Percentiles rank a stretch among this genome's conserved stretches.
phyloP scores from a whole-genome alignment of 1,284 basidiomycete genomes.

The Trametes hirsuta region DNA sequence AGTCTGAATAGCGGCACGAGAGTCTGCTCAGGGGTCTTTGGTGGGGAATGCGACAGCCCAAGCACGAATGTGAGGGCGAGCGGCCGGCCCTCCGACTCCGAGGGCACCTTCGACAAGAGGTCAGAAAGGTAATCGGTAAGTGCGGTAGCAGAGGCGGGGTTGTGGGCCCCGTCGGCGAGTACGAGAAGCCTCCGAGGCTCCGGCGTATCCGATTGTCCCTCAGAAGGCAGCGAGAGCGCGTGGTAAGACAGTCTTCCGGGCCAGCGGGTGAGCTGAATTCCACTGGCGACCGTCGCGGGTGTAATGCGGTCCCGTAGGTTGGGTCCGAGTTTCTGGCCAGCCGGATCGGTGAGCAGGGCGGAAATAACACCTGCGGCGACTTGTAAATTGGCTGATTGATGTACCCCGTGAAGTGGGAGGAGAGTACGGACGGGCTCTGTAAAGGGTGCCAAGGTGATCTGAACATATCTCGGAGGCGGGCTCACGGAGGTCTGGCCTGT shows the following conservation, averaged over 20 bases:
- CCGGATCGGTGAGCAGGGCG: slow-evolving; percentile 53
- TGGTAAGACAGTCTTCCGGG: slow-evolving; percentile 84
- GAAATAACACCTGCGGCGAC: slow-evolving; percentile 71
- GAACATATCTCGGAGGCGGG: slow-evolving; percentile 48
- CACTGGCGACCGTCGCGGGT: slow-evolving; percentile 50
- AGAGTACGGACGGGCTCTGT: slow-evolving; percentile 43
- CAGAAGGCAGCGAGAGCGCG: slow-evolving; percentile 31
- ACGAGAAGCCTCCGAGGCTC: slow-evolving; percentile 41
- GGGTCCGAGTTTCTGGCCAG: slow-evolving; percentile 34
- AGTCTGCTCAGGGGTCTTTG: slow-evolving; percentile 75
- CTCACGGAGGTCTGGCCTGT: slow-evolving; percentile 39
- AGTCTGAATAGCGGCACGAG: slow-evolving; percentile 60
- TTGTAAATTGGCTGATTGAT: slow-evolving; percentile 84
- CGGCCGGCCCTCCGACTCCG: slow-evolving; percentile 6
- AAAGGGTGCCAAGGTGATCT: slow-evolving; percentile 46
- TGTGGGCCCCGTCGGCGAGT: slow-evolving; percentile 95
- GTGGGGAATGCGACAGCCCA: slow-evolving; percentile 79
- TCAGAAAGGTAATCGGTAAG: slow-evolving; percentile 74
- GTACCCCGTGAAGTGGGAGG: slow-evolving; percentile 74
- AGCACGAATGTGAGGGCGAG: slow-evolving; percentile 66
- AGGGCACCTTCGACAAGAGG: slow-evolving; percentile 33
- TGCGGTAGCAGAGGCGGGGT: slow-evolving; percentile 77
- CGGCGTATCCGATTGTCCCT: not conserved
- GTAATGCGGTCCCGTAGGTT: slow-evolving; percentile 45
- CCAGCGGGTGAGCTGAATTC: slow-evolving; percentile 73